Conservation (phyloP, 2,329 filamentous ascomycete species). For the Clonostachys solani region DNA sequence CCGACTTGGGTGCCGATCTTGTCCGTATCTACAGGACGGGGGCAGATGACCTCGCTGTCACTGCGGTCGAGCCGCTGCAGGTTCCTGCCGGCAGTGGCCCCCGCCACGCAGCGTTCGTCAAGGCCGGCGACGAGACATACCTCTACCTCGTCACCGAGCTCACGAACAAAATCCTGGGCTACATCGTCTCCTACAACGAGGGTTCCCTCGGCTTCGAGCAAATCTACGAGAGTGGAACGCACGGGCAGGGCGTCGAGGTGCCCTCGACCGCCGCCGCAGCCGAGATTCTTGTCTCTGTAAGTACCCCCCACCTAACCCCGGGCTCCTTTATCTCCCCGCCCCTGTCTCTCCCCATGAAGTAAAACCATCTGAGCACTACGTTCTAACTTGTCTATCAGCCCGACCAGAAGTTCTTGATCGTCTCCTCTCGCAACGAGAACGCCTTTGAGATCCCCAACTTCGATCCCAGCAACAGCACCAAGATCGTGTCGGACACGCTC, state of each 20-base stretch:
- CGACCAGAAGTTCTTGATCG: constrained; percentile 57
- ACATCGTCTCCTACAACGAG: constrained; percentile 46
- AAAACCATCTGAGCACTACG: neutral
- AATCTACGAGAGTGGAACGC: constrained; percentile 41
- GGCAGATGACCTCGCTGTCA: constrained; percentile 35
- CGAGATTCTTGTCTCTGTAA: constrained; percentile 55
- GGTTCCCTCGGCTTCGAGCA: constrained; percentile 37
- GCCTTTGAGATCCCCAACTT: constrained; percentile 43
- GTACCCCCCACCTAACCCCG: constrained; percentile 15
- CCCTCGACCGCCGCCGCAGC: constrained; percentile 40
- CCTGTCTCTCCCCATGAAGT: neutral
- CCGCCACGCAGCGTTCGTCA: constrained; percentile 57
- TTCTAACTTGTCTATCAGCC: constrained; percentile 30
- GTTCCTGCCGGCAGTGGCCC: constrained; percentile 55
- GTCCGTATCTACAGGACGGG: constrained; percentile 51
- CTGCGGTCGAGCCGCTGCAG: constrained; percentile 29
- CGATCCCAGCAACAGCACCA: constrained; percentile 32
- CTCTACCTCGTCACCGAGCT: constrained; percentile 62
- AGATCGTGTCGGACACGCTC: constrained; percentile 57
- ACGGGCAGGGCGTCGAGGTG: constrained; percentile 34
- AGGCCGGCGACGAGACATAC: constrained; percentile 37
- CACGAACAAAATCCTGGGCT: constrained; percentile 50
- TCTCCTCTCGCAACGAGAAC: constrained; percentile 63
- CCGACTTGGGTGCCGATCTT: constrained; percentile 62
- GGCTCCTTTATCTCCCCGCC: neutral